A percentile compares a stretch with the other conserved stretches of the same genome.
phyloP scores from a whole-genome alignment of 2,329 filamentous ascomycete species.

The Fusarium camptoceras region DNA sequence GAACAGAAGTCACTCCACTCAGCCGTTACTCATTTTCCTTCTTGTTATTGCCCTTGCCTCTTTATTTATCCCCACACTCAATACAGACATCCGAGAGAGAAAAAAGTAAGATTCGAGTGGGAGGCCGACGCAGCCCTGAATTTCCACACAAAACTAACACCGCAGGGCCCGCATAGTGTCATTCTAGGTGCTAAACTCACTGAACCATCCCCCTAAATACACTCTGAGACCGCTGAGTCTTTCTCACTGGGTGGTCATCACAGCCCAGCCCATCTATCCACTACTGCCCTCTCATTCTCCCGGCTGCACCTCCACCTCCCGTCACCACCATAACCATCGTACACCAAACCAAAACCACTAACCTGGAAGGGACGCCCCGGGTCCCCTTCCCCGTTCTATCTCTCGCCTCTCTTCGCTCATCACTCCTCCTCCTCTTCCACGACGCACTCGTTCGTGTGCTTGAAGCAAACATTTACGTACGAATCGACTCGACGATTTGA shows the following conservation, averaged over 20 bases:
- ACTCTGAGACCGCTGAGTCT: slow-evolving; percentile 21
- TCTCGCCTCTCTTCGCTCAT: slow-evolving; percentile 41
- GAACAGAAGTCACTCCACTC: slow-evolving; percentile 33
- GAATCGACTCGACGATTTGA: slow-evolving; percentile 33
- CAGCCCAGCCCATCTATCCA: slow-evolving; percentile 7
- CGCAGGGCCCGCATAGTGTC: slow-evolving; percentile 21
- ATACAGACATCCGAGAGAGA: not conserved
- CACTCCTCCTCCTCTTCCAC: slow-evolving; percentile 35
- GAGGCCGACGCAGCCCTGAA: not conserved
- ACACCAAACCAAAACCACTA: slow-evolving; percentile 37
- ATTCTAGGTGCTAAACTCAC: slow-evolving; percentile 13
- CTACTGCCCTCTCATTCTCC: slow-evolving; percentile 8
- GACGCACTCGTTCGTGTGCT: slow-evolving; percentile 11
- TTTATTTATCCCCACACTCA: slow-evolving; percentile 24
- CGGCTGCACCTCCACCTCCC: slow-evolving; percentile 11
- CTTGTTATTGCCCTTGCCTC: slow-evolving; percentile 23
- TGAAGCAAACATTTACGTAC: slow-evolving; percentile 25
- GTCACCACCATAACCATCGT: slow-evolving; percentile 38
- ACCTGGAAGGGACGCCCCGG: slow-evolving; percentile 29
- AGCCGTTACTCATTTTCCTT: slow-evolving; percentile 17
- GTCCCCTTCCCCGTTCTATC: slow-evolving; percentile 37
- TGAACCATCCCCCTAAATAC: slow-evolving; percentile 16
- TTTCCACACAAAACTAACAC: not conserved
- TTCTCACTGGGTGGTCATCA: slow-evolving; percentile 8
- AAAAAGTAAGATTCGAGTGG: slow-evolving; percentile 15